These are phyloP conservation scores for Spiraea crenata DNA, from an alignment of 331 rosid species.

Conservation along the genomic window DNA sequence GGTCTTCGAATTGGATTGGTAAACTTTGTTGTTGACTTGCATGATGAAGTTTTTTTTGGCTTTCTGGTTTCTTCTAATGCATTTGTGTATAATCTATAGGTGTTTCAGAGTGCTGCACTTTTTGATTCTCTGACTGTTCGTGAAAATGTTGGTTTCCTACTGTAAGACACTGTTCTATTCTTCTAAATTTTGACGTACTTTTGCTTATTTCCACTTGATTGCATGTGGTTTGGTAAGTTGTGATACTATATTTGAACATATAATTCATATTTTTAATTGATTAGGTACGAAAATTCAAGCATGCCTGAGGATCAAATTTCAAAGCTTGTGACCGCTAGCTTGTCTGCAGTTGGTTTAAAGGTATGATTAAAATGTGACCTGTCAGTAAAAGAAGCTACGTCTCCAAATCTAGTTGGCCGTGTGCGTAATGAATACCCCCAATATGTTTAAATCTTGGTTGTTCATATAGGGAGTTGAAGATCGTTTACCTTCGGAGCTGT, in stretches of 20 bases:
- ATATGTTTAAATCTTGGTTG: constrained; percentile 4
- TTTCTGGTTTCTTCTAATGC: constrained; percentile 20
- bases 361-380: constrained; percentile 38
- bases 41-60: constrained; percentile 9
- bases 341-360: constrained; percentile 94
- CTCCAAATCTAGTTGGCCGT: not conserved
- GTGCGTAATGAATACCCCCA: not conserved
- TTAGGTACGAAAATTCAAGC: constrained; percentile 87
- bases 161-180: constrained; percentile 52
- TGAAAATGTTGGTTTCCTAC: constrained; percentile 97
- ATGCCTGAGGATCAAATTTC: constrained; percentile 74
- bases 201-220: not conserved
- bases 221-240: not conserved
- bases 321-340: constrained; percentile 71
- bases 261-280: constrained; percentile 19
- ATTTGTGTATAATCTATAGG: constrained; percentile 44
- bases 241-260: not conserved
- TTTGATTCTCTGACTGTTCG: constrained; percentile 98
- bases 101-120: constrained; percentile 99
- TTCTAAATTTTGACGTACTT: constrained; percentile 17
- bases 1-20: constrained; percentile 96
- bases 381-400: not conserved
- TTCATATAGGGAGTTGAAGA: constrained; percentile 79
- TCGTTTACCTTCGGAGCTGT: constrained; percentile 89
- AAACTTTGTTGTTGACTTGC: constrained; percentile 27